These are phyloP conservation scores for Emergomyces pasteurianus DNA, from an alignment of 2,329 filamentous ascomycete genomes.

Conservation along the genomic window DNA sequence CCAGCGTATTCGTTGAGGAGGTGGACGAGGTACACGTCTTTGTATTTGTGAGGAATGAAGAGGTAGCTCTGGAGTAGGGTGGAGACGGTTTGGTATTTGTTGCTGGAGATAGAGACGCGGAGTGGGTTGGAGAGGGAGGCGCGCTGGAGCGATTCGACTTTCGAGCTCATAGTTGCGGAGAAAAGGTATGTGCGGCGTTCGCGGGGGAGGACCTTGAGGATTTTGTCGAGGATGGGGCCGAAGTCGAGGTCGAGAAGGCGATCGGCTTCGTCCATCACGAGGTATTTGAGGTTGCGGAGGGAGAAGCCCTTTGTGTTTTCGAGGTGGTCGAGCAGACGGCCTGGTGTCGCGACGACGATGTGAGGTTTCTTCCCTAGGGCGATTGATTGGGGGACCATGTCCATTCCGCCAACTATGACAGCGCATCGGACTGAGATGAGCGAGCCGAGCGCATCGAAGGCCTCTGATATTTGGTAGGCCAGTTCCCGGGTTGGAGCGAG, in stretches of 20 bases:
- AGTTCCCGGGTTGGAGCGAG: slow-evolving; percentile 88
- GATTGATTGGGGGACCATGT: slow-evolving; percentile 87
- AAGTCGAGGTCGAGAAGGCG: slow-evolving; percentile 88
- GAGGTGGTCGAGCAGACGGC: slow-evolving; percentile 77
- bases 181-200: slow-evolving; percentile 77
- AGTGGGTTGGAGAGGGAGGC: slow-evolving; percentile 78
- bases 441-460: slow-evolving; percentile 77
- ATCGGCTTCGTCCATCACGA: slow-evolving; percentile 94
- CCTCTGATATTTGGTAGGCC: slow-evolving; percentile 78
- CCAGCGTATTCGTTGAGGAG: slow-evolving; percentile 77
- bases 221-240: slow-evolving; percentile 82
- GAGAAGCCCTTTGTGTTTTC: slow-evolving; percentile 97
- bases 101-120: slow-evolving; percentile 66
- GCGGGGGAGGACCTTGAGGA: slow-evolving; percentile 73
- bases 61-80: slow-evolving; percentile 78
- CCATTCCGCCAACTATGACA: slow-evolving; percentile 83
- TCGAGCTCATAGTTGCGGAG: slow-evolving; percentile 86
- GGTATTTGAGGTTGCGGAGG: slow-evolving; percentile 65
- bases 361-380: slow-evolving; percentile 93
- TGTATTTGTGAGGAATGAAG: slow-evolving; percentile 74
- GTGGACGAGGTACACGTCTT: slow-evolving; percentile 81
- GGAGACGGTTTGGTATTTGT: slow-evolving; percentile 82
- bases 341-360: slow-evolving; percentile 83
- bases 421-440: slow-evolving; percentile 79
- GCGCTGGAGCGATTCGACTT: slow-evolving; percentile 84